phyloP scores from a whole-genome alignment of 2,329 filamentous ascomycete species.

The Penicillium sclerotigenum region DNA sequence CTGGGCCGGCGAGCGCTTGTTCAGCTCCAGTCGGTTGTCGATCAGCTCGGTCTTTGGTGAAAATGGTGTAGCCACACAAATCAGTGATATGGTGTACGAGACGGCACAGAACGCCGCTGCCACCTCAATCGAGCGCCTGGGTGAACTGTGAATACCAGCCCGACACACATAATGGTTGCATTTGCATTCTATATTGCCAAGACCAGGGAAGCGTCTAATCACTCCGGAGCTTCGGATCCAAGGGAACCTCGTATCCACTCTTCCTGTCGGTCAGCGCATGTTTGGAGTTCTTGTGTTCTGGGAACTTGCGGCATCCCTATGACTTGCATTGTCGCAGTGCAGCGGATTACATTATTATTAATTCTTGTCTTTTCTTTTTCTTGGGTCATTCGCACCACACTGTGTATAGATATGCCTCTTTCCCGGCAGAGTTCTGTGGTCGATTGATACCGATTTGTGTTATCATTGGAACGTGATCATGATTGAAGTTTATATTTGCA shows the following conservation, averaged over 20 bases:
- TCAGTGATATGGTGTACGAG: slow-evolving; percentile 48
- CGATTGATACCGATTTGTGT: slow-evolving; percentile 12
- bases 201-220: background rate
- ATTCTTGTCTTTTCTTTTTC: slow-evolving; percentile 5
- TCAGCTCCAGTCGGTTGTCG: slow-evolving; percentile 34
- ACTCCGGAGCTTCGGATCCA: background rate
- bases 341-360: slow-evolving; percentile 7
- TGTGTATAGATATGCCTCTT: slow-evolving; percentile 1
- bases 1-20: slow-evolving; percentile 69
- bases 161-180: background rate
- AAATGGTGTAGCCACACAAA: slow-evolving; percentile 23
- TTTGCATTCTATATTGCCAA: slow-evolving; percentile 1
- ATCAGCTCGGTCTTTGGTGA: slow-evolving; percentile 35
- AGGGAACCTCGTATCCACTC: slow-evolving; percentile 10
- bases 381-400: background rate
- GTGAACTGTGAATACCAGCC: slow-evolving; percentile 29
- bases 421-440: slow-evolving; percentile 5
- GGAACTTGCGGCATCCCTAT: slow-evolving; percentile 4
- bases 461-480: slow-evolving; percentile 7
- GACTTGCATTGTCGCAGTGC: slow-evolving; percentile 11
- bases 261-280: slow-evolving; percentile 24
- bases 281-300: slow-evolving; percentile 25
- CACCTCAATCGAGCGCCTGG: slow-evolving; percentile 31
- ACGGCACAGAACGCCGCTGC: slow-evolving; percentile 46
- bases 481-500: slow-evolving; percentile 7